Evolutionary conservation across 2,329 filamentous ascomycete genomes (phyloP), one percentile per base, ranked within the genome.

Genomic region (Zymoseptoria brevis): DNA sequence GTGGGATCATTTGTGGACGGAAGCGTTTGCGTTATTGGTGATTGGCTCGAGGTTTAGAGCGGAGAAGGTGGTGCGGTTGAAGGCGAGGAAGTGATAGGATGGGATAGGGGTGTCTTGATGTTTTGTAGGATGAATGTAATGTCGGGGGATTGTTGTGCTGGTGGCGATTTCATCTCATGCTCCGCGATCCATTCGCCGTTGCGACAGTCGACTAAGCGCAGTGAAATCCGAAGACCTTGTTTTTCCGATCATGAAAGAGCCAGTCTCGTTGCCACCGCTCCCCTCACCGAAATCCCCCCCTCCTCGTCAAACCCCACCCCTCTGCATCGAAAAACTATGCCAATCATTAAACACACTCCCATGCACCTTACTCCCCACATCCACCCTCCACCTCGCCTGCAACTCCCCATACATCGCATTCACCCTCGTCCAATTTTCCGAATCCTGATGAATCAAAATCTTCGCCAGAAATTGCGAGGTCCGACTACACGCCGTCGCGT

Each of bases 401-500:
- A 76, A 74, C 45, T 73, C 69, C 1, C 68, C 70, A 66, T 80
- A 80, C 60, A 76, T 72, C 59, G 73, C 69, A 19, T 71, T 73
- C 9, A 77, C 68, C 41, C 66, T 67, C 51, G 67, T 65, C 62
- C 74, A 79, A 58, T 75, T 71, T 24, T 64, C 65, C 48, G 64
- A 68, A 53, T 78, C 79, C 2, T 77, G 74, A 1, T 77, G 76
- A 60, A 85, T 80, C 60, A 90, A 72, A 35, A 83, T 78, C 54
- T 84, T 86, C 4, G 82, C 85, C 1, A 90, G 74, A 53, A 89
- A 80, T 55, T 91, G 74, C 68, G 86, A 87, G 0, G 87, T 85
- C 1, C 83, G 85, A 66, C 90, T 95, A 60, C 87, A 90, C 0
- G 88, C 86, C 67, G 83, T 85, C 21, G 85, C 84, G 72, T 94